Evolutionary conservation across 2,329 filamentous ascomycete genomes (phyloP), one percentile per base, ranked within the genome.

Genomic region (Gaeumannomyces tritici): DNA sequence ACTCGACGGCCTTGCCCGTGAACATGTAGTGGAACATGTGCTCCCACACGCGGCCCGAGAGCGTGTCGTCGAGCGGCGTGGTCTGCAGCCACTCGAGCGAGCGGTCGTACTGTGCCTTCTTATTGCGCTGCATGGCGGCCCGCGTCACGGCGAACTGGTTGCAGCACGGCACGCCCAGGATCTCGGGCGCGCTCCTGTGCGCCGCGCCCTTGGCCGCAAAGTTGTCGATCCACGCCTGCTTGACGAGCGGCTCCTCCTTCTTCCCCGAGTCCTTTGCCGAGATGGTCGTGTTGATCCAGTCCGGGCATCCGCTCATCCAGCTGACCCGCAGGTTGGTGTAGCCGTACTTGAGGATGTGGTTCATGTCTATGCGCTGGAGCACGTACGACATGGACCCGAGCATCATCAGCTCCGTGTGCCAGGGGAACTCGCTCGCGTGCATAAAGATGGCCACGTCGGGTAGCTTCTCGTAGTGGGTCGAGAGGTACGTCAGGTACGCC

Each of bases 401-500:
- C 70, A 75, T 66, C 27, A 70, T 65, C 9, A 63, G 64, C n/a
- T 76, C 74, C 29, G 70, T 66, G 63, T 76, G 74, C 74, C 73
- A 76, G 2, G 72, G 65, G 2, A 63, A 64, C 60, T 84, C 80
- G 65, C 87, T 81, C 26, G 82, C 78, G 69, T 88, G 85, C 71
- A 85, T 80, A 72, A 89, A 86, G 65, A 88, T 80, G 35, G 77
- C 76, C 64, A 86, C 77, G 62, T 85, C 83, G 2, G 83, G 79
- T 4, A 88, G 77, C 4, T 75, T 68, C 65, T 87, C 77, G 73
- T 88, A 88, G 70, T 82, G 79, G 69, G 86, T 83, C 67, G 85
- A 80, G 67, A 88, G 79, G 71, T 84, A 87, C 54, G 78, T 82
- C 51, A 86, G 76, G 69, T 88, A 87, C 9, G 84, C 79, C 73